These are phyloP conservation scores for Quercus cerris DNA, from an alignment of 306 rosid species.

Conservation along the genomic window DNA sequence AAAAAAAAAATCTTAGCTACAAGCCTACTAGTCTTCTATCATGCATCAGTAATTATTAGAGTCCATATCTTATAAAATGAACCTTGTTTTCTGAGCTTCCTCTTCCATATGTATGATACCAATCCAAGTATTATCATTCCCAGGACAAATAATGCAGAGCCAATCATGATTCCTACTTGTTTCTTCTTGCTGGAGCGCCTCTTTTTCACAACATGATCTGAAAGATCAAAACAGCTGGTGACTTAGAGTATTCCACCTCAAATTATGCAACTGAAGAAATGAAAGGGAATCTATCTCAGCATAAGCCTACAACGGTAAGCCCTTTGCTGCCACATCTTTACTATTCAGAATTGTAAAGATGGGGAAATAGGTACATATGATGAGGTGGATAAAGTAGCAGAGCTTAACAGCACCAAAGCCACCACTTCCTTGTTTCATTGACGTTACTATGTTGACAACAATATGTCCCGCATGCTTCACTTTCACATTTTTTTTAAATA, in stretches of 20 bases:
- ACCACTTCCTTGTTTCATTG: too few species aligned
- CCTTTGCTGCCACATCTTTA: not conserved
- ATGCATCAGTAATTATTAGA: not conserved
- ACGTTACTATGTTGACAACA: too few species aligned
- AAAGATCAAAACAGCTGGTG: not conserved
- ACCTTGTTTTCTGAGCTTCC: not conserved
- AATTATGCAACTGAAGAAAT: not conserved
- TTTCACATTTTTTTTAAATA: too few species aligned
- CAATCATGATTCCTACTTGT: not conserved
- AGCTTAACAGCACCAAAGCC: too few species aligned
- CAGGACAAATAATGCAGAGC: not conserved
- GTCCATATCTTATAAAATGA: not conserved
- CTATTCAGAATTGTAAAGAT: too few species aligned
- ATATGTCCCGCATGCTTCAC: too few species aligned
- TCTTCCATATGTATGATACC: not conserved
- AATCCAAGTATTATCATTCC: not conserved
- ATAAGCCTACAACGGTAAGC: too few species aligned
- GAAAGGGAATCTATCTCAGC: not conserved
- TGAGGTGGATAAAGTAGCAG: too few species aligned
- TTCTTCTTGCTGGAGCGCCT: not conserved
- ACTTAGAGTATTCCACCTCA: not conserved
- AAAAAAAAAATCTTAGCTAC: too few species aligned
- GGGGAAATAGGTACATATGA: too few species aligned
- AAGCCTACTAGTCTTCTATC: not conserved
- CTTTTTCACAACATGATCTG: not conserved